These are phyloP conservation scores for Uromyces viciae-fabae DNA, from an alignment of 1,284 basidiomycete genomes.

Conservation along the genomic window DNA sequence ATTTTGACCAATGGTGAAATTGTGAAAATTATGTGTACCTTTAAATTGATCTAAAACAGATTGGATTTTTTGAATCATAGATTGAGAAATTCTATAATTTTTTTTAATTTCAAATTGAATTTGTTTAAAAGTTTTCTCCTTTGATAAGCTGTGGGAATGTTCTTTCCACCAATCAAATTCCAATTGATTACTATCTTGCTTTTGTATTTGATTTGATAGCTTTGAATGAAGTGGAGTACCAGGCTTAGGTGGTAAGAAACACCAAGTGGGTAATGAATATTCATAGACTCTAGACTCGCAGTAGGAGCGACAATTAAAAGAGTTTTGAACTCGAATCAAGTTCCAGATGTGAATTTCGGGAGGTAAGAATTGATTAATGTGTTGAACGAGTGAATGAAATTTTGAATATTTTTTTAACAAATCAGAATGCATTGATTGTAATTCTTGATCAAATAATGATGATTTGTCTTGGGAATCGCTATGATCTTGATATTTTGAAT, in stretches of 20 bases:
- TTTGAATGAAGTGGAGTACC: slow-evolving; percentile 63
- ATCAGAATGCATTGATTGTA: background rate
- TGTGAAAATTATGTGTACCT: slow-evolving; percentile 83
- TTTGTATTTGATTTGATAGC: slow-evolving; percentile 45
- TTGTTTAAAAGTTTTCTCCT: slow-evolving; percentile 48
- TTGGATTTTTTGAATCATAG: slow-evolving; percentile 63
- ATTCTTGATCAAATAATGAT: too few relatives aligned
- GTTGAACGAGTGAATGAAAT: slow-evolving; percentile 61
- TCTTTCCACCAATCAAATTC: slow-evolving; percentile 54
- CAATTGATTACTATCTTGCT: background rate
- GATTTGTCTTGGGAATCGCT: background rate
- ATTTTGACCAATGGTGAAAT: slow-evolving; percentile 86
- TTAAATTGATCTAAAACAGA: slow-evolving; percentile 65
- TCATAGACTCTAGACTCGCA: slow-evolving; percentile 96
- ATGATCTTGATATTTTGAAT: background rate
- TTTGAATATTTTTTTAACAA: background rate
- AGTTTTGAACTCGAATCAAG: slow-evolving; percentile 79
- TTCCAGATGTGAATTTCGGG: slow-evolving; percentile 89
- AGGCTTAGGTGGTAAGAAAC: slow-evolving; percentile 85
- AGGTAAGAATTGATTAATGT: slow-evolving; percentile 81
- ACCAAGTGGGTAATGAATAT: slow-evolving; percentile 91
- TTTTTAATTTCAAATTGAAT: slow-evolving; percentile 59
- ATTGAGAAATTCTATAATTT: slow-evolving; percentile 65
- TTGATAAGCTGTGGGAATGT: slow-evolving; percentile 51
- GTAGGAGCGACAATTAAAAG: slow-evolving; percentile 79